Conservation (phyloP, 768 basidiomycete species). For the Mrakia gelida region DNA sequence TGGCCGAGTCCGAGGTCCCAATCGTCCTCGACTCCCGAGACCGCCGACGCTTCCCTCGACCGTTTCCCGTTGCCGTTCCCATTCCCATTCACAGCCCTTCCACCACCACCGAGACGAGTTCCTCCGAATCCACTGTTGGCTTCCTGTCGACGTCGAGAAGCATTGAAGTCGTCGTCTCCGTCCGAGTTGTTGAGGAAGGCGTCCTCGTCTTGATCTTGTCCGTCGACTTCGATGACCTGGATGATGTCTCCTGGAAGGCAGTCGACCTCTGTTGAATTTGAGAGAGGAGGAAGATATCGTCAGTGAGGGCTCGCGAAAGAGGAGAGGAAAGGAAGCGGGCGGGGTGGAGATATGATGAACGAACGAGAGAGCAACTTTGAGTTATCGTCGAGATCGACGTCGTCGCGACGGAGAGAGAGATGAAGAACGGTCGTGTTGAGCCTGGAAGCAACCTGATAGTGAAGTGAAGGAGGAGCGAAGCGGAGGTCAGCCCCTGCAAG, state of each 20-base stretch:
- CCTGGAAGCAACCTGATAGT: not conserved
- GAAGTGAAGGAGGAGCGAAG: not conserved
- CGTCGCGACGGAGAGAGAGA: not conserved
- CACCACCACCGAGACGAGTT: slow-evolving; percentile 9
- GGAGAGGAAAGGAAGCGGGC: too few relatives aligned
- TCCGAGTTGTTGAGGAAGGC: slow-evolving; percentile 15
- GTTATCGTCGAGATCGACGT: slow-evolving; percentile 9
- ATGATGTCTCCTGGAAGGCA: slow-evolving; percentile 42
- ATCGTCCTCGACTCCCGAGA: not conserved
- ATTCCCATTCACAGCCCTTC: not conserved
- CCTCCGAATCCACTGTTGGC: slow-evolving; percentile 12
- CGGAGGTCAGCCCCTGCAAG: too few relatives aligned
- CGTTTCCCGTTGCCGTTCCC: not conserved
- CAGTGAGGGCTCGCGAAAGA: not conserved
- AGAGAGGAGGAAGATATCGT: slow-evolving; percentile 30
- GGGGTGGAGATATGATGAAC: too few relatives aligned
- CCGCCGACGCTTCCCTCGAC: not conserved
- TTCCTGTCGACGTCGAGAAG: not conserved
- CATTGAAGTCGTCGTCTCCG: not conserved
- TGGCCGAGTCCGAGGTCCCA: not conserved
- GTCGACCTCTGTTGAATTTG: slow-evolving; percentile 40
- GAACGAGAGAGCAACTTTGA: slow-evolving; percentile 2
- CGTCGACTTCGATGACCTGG: slow-evolving; percentile 42
- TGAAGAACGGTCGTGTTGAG: slow-evolving; percentile 19
- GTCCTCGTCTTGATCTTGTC: slow-evolving; percentile 32